Percentiles rank a stretch among this genome's conserved stretches.
These are phyloP conservation scores for Schizosaccharomyces versatilis DNA, from an alignment of 1,139 yeast species.

Conservation along the genomic window DNA sequence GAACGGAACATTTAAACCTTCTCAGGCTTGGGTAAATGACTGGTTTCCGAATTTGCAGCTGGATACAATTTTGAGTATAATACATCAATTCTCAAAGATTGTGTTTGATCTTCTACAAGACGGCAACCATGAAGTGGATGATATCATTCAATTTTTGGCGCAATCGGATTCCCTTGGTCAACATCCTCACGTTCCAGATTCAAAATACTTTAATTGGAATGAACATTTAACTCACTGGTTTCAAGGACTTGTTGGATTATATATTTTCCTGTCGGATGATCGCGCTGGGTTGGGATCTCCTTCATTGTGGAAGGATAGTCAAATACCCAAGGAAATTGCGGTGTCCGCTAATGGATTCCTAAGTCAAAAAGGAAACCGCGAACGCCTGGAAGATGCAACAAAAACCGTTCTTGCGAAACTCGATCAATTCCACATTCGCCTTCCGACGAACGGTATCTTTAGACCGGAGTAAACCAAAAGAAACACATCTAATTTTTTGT, in stretches of 20 bases:
- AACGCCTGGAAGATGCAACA: constrained; percentile 34
- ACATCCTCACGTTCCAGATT: constrained; percentile 24
- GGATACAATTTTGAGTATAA: constrained; percentile 6
- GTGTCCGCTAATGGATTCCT: constrained; percentile 24
- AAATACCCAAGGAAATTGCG: constrained; percentile 39
- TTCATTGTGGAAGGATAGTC: constrained; percentile 39
- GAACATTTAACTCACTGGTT: constrained; percentile 56
- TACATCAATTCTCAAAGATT: constrained; percentile 6
- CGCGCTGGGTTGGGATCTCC: constrained; percentile 4
- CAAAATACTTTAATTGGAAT: constrained; percentile 38
- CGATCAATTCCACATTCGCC: neutral
- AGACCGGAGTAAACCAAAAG: neutral
- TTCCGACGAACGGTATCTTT: neutral
- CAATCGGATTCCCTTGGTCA: constrained; percentile 5
- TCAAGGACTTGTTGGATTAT: constrained; percentile 42
- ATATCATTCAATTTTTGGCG: constrained; percentile 4
- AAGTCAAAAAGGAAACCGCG: constrained; percentile 21
- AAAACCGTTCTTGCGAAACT: constrained; percentile 24
- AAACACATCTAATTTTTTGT: neutral
- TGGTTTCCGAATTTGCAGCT: constrained; percentile 11
- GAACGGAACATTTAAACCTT: constrained; percentile 7
- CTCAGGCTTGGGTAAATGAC: constrained; percentile 11
- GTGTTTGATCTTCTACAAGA: constrained; percentile 5
- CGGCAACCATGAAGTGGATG: constrained; percentile 6
- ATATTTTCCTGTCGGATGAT: constrained; percentile 31